phyloP scores from a whole-genome alignment of 805 yeast species.

The Metschnikowia lachancei region DNA sequence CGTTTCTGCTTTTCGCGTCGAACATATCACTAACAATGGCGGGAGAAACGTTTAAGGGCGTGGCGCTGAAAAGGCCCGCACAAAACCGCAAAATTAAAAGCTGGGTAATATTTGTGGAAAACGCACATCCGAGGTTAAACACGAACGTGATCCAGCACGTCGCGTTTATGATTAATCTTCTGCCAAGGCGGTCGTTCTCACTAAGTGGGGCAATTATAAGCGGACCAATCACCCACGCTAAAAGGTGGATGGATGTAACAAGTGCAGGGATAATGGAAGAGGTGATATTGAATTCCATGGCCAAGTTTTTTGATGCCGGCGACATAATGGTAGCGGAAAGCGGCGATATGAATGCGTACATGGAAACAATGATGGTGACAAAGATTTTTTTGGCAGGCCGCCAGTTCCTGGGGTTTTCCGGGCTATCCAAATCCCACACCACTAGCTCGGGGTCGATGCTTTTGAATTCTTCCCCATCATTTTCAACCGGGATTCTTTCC shows the following conservation, averaged over 20 bases:
- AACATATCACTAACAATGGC: conserved; percentile 39
- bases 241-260: conserved; percentile 36
- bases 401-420: conserved; percentile 39
- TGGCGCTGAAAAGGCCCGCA: conserved; percentile 39
- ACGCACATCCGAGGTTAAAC: conserved; percentile 39
- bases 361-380: conserved; percentile 29
- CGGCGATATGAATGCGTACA: conserved; percentile 39
- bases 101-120: conserved; percentile 33
- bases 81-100: conserved; percentile 33
- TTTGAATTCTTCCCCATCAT: conserved; percentile 33
- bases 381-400: conserved; percentile 20
- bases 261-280: conserved; percentile 27
- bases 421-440: conserved; percentile 34
- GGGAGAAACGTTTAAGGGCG: conserved; percentile 40
- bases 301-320: conserved; percentile 33
- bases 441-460: conserved; percentile 38
- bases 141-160: conserved; percentile 35
- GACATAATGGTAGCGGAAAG: conserved; percentile 41
- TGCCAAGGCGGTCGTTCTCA: conserved; percentile 35
- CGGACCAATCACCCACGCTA: conserved; percentile 44
- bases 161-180: conserved; percentile 32
- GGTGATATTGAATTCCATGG: conserved; percentile 30
- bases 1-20: conserved; percentile 31
- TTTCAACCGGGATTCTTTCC: conserved; percentile 25
- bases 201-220: conserved; percentile 40